These are phyloP conservation scores for Aspergillus texensis DNA, from an alignment of 2,329 filamentous ascomycete species.

Conservation along the genomic window DNA sequence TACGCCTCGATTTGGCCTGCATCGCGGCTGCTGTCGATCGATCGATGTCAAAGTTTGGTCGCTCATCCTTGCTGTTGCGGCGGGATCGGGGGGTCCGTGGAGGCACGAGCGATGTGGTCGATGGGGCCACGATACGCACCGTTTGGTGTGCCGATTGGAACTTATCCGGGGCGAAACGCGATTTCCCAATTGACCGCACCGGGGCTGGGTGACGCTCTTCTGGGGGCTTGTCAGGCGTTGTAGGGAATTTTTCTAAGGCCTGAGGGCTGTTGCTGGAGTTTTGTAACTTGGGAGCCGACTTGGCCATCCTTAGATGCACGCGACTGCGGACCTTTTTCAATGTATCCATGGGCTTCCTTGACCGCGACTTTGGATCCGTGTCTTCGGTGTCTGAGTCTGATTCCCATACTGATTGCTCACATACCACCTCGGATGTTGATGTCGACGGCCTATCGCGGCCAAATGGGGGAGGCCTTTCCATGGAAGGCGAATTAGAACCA, in stretches of 20 bases:
- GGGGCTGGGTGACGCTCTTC: conserved; percentile 22
- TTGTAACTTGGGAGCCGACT: conserved; percentile 39
- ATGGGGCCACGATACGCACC: conserved; percentile 40
- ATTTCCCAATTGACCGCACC: conserved; percentile 19
- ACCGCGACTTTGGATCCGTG: conserved; percentile 36
- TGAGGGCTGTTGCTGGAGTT: conserved; percentile 21
- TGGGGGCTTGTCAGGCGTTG: conserved; percentile 29
- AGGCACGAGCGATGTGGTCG: conserved; percentile 36
- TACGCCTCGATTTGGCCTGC: conserved; percentile 38
- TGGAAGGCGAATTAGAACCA: conserved; percentile 28
- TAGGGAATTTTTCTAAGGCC: conserved; percentile 31
- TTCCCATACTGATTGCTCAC: conserved; percentile 45
- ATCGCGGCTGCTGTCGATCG: conserved; percentile 39
- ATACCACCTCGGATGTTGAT: conserved; percentile 35
- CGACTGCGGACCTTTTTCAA: conserved; percentile 44
- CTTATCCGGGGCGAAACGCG: conserved; percentile 29
- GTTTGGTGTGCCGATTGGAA: conserved; percentile 32
- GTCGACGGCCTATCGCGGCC: conserved; percentile 35
- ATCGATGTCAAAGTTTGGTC: conserved; percentile 33
- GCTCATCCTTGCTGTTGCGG: conserved; percentile 26
- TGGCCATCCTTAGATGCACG: conserved; percentile 41
- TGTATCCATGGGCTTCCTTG: conserved; percentile 41
- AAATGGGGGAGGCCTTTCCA: conserved; percentile 32
- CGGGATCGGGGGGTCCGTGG: conserved; percentile 26
- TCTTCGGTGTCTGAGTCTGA: conserved; percentile 43